Conservation (phyloP, 306 rosid species). For the Albizia julibrissin region DNA sequence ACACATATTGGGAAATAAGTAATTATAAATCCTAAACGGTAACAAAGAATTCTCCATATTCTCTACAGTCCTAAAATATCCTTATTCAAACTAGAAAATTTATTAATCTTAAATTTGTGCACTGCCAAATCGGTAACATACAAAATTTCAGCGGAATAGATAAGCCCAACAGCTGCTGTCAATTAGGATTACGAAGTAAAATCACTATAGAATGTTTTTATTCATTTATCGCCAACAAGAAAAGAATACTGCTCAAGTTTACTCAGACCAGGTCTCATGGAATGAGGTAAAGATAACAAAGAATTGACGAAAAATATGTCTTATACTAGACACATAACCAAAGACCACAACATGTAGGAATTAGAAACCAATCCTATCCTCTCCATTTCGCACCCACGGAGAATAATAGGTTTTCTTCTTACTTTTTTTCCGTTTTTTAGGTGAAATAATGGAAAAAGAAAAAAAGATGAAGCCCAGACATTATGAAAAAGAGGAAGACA, state of each 20-base stretch:
- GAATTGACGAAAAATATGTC: not conserved
- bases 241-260: not conserved
- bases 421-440: not conserved
- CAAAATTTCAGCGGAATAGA: too few relatives aligned
- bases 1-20: too few relatives aligned
- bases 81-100: constrained; percentile 7
- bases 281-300: not conserved
- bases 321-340: not conserved
- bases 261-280: not conserved
- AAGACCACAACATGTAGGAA: not conserved
- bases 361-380: not conserved
- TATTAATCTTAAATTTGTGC: not conserved
- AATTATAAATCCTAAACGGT: too few relatives aligned
- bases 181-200: not conserved
- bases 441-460: not conserved
- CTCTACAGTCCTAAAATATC: not conserved
- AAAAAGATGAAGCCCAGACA: too few relatives aligned
- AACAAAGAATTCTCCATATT: not conserved
- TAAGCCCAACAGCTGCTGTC: too few relatives aligned
- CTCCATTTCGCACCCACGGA: not conserved
- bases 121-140: not conserved
- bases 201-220: not conserved
- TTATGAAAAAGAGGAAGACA: too few relatives aligned
- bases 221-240: not conserved
- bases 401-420: not conserved